Percentiles rank a stretch among this genome's conserved stretches.
phyloP scores from a whole-genome alignment of 2,329 filamentous ascomycete species.

The Esteya vermicola region DNA sequence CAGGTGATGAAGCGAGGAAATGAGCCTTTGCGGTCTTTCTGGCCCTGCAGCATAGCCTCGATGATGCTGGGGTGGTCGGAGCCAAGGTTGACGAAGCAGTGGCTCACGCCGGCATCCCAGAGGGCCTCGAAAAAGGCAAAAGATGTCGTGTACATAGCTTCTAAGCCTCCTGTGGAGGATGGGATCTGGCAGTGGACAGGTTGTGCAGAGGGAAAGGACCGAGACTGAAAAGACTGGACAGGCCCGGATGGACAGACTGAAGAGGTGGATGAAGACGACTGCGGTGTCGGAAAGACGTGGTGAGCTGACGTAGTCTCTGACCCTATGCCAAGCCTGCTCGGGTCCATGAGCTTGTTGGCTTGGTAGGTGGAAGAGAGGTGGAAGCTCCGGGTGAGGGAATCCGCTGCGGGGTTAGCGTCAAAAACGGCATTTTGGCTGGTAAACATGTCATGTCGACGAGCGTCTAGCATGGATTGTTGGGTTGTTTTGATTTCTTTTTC shows the following conservation, averaged over 20 bases:
- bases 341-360: neutral
- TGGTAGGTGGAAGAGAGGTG: neutral
- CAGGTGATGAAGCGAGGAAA: slow-evolving; percentile 60
- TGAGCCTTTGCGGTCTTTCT: slow-evolving; percentile 43
- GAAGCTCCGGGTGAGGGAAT: no score
- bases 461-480: no score
- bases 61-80: slow-evolving; percentile 56
- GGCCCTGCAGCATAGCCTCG: slow-evolving; percentile 61
- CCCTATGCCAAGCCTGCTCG: neutral
- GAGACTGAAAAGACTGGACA: no score
- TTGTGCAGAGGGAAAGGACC: no score
- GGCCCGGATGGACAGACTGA: no score
- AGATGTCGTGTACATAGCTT: slow-evolving; percentile 53
- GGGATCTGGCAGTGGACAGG: neutral
- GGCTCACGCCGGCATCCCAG: slow-evolving; percentile 51
- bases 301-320: no score
- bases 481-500: neutral
- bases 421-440: no score
- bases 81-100: slow-evolving; percentile 46
- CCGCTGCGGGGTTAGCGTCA: no score
- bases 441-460: no score
- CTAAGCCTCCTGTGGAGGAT: no score
- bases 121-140: slow-evolving; percentile 74
- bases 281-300: neutral
- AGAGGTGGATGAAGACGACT: no score